These are phyloP conservation scores for Cladosporium sp. DNA, from an alignment of 2,329 filamentous ascomycete species.

Conservation along the genomic window DNA sequence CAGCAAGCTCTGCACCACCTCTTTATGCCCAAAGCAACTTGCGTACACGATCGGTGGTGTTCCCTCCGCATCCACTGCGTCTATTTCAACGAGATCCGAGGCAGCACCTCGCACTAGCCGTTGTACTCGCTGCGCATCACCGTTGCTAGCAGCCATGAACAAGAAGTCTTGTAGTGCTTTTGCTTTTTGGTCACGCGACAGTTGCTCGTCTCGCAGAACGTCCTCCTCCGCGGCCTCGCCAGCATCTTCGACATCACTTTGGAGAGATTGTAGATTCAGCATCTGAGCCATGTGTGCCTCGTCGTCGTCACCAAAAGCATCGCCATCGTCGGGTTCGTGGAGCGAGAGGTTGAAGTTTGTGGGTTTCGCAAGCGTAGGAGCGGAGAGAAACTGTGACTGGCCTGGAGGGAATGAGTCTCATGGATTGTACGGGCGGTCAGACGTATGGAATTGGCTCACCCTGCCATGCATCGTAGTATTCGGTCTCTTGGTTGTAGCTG, in stretches of 20 bases:
- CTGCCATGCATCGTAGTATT: constrained; percentile 99
- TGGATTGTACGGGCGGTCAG: not conserved
- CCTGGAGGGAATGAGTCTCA: constrained; percentile 54
- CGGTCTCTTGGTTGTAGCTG: constrained; percentile 75
- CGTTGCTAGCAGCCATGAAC: constrained; percentile 95
- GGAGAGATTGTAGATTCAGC: constrained; percentile 89
- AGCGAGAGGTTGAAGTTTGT: constrained; percentile 83
- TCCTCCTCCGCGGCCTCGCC: constrained; percentile 77
- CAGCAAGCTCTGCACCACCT: constrained; percentile 80
- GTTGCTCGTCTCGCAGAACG: constrained; percentile 70
- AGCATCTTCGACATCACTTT: constrained; percentile 65
- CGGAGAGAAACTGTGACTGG: constrained; percentile 92
- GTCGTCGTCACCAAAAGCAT: constrained; percentile 64
- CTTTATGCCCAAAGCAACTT: constrained; percentile 94
- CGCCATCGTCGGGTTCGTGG: constrained; percentile 73
- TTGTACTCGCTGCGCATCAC: constrained; percentile 78
- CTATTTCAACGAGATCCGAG: constrained; percentile 75
- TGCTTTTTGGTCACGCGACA: constrained; percentile 75
- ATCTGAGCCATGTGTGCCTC: constrained; percentile 91
- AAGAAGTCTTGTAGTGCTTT: constrained; percentile 81
- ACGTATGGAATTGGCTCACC: constrained; percentile 56
- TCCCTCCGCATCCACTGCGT: constrained; percentile 88
- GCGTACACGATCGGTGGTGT: constrained; percentile 97
- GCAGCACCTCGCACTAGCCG: constrained; percentile 74
- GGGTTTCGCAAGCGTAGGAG: constrained; percentile 79